A percentile compares a stretch with the other conserved stretches of the same genome.
These are phyloP conservation scores for Corymbia calophylla DNA, from an alignment of 441 rosid species.

Conservation along the genomic window DNA sequence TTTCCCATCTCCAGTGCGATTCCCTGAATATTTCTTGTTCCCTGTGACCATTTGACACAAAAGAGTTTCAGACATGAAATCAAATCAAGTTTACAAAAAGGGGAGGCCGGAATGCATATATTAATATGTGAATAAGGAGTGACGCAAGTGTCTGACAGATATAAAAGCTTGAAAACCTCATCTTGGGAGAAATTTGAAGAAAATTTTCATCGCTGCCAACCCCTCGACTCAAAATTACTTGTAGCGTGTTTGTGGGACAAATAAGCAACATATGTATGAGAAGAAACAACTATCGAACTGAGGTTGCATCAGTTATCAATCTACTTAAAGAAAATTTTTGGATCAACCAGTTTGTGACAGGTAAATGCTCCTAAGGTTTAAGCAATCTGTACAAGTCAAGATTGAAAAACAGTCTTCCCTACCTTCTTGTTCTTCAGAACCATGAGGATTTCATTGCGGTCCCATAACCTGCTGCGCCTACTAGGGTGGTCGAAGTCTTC, in stretches of 20 bases:
- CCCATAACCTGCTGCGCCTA: neutral
- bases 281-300: neutral
- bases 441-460: neutral
- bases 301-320: neutral
- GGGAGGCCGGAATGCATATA: neutral
- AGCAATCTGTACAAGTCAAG: neutral
- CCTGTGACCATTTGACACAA: constrained; percentile 13
- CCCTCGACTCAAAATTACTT: neutral
- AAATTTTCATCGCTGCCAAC: too few species aligned
- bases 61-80: neutral
- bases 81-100: neutral
- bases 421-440: constrained; percentile 40
- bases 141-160: neutral
- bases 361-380: neutral
- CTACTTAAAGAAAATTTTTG: neutral
- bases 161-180: neutral
- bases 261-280: neutral
- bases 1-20: constrained; percentile 30
- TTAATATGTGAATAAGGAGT: neutral
- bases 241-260: neutral
- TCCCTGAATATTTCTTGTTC: constrained; percentile 39
- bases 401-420: neutral
- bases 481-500: neutral
- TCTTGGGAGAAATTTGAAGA: neutral
- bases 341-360: constrained; percentile 1